phyloP scores from a whole-genome alignment of 2,329 filamentous ascomycete species.

The Trichoderma aggressivum region DNA sequence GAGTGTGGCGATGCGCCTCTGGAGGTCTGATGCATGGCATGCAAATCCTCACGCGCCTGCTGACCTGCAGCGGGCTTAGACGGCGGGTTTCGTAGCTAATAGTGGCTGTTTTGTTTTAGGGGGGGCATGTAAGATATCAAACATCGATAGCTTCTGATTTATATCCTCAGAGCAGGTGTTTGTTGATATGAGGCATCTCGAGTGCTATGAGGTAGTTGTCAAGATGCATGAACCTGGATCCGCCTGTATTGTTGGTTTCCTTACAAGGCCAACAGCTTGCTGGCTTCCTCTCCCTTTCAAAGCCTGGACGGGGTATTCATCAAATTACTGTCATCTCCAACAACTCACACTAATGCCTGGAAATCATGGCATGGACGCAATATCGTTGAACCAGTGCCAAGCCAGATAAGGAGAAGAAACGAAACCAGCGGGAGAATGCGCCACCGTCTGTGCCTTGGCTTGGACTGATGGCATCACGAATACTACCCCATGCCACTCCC shows the following conservation, averaged over 20 bases:
- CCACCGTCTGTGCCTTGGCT: not conserved
- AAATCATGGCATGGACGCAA: not conserved
- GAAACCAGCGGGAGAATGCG: not conserved
- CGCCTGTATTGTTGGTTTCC: not conserved
- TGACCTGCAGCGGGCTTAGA: not conserved
- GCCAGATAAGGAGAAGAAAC: not conserved
- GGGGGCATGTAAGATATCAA: not conserved
- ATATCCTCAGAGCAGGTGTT: not conserved
- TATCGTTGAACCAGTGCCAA: not conserved
- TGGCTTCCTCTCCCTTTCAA: not conserved
- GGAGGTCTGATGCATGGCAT: not conserved
- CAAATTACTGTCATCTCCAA: not conserved
- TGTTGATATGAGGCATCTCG: not conserved
- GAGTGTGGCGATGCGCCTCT: conserved; percentile 14
- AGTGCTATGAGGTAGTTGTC: not conserved
- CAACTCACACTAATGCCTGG: not conserved
- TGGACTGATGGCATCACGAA: not conserved
- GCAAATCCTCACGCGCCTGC: not conserved
- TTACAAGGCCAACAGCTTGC: not conserved
- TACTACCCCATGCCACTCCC: not conserved
- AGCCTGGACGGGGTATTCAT: not conserved
- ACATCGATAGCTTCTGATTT: not conserved
- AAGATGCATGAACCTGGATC: not conserved
- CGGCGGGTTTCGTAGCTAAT: not conserved
- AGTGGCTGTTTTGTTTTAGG: not conserved